Conservation (phyloP, 176 grass and related monocot species). For the Avena insularis region DNA sequence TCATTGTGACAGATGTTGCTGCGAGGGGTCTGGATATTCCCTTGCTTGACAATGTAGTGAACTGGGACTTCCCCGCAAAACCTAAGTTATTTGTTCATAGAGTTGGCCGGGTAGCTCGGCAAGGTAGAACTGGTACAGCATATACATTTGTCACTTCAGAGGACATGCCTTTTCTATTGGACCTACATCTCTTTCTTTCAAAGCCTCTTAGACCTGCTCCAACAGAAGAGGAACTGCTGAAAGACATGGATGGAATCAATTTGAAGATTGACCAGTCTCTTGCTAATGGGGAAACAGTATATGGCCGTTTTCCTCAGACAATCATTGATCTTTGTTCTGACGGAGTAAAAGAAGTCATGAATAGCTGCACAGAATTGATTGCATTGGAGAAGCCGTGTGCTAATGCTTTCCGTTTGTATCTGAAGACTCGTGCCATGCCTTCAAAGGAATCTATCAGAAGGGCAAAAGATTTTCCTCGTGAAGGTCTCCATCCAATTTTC, state of each 20-base stretch:
- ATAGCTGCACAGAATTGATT: conserved; percentile 60
- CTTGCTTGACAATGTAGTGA: conserved; percentile 98
- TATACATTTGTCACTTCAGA: conserved; percentile 96
- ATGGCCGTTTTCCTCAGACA: conserved; percentile 88
- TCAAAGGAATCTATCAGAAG: conserved; percentile 88
- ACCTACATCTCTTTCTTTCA: conserved; percentile 95
- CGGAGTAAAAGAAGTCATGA: conserved; percentile 77
- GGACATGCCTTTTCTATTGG: conserved; percentile 80
- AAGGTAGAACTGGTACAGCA: conserved; percentile 85
- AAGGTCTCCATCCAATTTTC: conserved; percentile 90
- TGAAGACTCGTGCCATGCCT: conserved; percentile 75
- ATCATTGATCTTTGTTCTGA: conserved; percentile 88
- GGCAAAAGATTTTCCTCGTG: conserved; percentile 78
- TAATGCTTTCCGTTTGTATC: conserved; percentile 91
- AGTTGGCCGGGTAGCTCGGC: conserved; percentile 83
- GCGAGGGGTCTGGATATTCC: conserved; percentile 97
- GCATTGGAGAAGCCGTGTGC: conserved; percentile 73
- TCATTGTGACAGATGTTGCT: conserved; percentile 99
- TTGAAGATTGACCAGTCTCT: conserved; percentile 72
- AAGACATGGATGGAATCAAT: conserved; percentile 66
- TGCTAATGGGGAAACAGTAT: conserved; percentile 82
- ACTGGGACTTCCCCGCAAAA: conserved; percentile 95
- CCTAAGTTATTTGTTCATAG: conserved; percentile 96
- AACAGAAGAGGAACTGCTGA: conserved; percentile 84
- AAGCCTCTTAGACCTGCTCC: conserved; percentile 89